phyloP scores from a whole-genome alignment of 169 alveolate genomes.

The Theileria luwenshuni region DNA sequence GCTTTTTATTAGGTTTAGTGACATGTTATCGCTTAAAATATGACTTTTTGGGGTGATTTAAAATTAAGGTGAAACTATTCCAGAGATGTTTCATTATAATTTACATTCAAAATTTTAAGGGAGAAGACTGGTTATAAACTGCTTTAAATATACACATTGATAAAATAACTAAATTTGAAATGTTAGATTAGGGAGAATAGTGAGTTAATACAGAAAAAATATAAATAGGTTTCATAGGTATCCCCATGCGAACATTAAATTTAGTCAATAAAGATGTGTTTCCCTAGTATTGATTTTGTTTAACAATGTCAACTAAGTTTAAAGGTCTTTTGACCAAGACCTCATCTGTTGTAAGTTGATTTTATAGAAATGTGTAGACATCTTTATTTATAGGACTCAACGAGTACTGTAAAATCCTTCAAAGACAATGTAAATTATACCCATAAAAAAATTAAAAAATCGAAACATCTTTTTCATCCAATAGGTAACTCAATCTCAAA shows the following conservation, averaged over 20 bases:
- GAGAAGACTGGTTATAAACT: no score
- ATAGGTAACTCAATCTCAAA: neutral
- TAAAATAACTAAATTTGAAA: no score
- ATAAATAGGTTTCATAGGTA: no score
- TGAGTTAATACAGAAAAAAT: no score
- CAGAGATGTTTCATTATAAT: no score
- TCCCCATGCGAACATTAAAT: neutral
- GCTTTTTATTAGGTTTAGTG: neutral
- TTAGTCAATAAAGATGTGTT: neutral
- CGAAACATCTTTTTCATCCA: neutral
- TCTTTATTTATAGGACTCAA: slow-evolving; percentile 1
- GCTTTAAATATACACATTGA: no score
- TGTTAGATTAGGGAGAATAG: no score
- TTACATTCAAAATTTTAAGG: no score
- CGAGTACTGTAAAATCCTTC: slow-evolving; percentile 10
- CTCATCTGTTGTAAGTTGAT: slow-evolving; percentile 17
- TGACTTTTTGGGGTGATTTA: neutral
- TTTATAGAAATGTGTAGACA: slow-evolving; percentile 8
- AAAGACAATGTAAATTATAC: neutral
- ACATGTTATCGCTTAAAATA: neutral
- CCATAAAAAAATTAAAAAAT: neutral
- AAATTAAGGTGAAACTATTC: no score
- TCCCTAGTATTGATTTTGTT: neutral
- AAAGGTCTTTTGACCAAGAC: slow-evolving; percentile 24
- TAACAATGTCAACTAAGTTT: slow-evolving; percentile 3